These are phyloP conservation scores for Solanum tacnaense DNA, from an alignment of 257 asterid genomes.

Conservation along the genomic window DNA sequence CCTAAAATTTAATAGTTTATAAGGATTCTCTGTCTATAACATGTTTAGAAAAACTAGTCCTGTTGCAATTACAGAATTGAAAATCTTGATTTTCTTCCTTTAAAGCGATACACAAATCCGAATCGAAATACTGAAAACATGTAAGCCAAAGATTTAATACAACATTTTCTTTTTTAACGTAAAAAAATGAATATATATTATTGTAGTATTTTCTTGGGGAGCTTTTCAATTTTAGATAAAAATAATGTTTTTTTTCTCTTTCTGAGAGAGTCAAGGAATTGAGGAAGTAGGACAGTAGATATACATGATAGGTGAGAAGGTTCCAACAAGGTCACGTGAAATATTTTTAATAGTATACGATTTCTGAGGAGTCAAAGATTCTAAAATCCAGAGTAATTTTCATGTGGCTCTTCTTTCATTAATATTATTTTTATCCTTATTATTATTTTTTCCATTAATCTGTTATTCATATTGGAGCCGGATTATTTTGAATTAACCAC, in stretches of 20 bases:
- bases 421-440: background rate
- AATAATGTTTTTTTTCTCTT: background rate
- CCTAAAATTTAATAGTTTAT: too few species aligned
- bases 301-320: background rate
- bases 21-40: too few species aligned
- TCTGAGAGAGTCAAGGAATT: background rate
- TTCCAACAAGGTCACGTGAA: background rate
- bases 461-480: accelerated
- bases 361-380: background rate
- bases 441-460: too few species aligned
- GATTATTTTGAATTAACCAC: too few species aligned
- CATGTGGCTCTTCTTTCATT: background rate
- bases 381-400: background rate
- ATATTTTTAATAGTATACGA: background rate
- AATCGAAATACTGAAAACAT: background rate
- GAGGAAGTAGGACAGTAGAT: background rate
- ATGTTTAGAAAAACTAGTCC: background rate
- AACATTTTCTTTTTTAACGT: background rate
- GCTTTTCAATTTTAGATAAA: background rate
- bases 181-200: background rate
- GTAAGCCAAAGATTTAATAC: background rate
- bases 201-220: background rate
- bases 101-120: background rate
- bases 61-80: background rate
- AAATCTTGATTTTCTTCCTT: background rate